Conservation (phyloP, 306 rosid species). For the Canavalia gladiata region DNA sequence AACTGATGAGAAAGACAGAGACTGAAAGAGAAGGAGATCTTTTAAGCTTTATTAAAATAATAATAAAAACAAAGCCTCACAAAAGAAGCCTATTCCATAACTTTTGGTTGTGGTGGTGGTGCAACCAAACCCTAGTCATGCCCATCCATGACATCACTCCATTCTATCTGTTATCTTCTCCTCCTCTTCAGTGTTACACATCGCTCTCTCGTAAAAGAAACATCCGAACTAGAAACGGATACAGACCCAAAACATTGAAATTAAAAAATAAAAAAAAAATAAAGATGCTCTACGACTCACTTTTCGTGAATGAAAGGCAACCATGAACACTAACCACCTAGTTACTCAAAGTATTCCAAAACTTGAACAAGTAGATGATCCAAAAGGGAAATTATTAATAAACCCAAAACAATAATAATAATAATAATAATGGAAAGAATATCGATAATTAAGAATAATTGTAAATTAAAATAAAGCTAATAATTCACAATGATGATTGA, state of each 20-base stretch:
- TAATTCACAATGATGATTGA: slow-evolving; percentile 64
- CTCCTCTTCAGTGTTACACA: slow-evolving; percentile 38
- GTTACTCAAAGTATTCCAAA: slow-evolving; percentile 89
- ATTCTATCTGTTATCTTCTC: neutral
- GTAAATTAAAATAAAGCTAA: slow-evolving; percentile 56
- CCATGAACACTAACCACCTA: slow-evolving; percentile 80
- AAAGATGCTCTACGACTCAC: slow-evolving; percentile 71
- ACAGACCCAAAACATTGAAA: slow-evolving; percentile 27
- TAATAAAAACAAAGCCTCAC: slow-evolving; percentile 29
- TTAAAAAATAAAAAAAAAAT: neutral
- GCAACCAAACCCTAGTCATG: slow-evolving; percentile 69
- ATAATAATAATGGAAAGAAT: slow-evolving; percentile 52
- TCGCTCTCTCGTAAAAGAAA: slow-evolving; percentile 45
- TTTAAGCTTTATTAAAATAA: slow-evolving; percentile 39
- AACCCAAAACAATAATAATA: slow-evolving; percentile 13
- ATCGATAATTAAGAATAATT: slow-evolving; percentile 50
- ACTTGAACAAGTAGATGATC: slow-evolving; percentile 61
- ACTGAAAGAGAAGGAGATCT: slow-evolving; percentile 27
- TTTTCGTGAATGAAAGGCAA: slow-evolving; percentile 96
- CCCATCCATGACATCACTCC: slow-evolving; percentile 38
- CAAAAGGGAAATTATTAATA: slow-evolving; percentile 43
- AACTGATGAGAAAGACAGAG: slow-evolving; percentile 17
- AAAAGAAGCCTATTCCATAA: slow-evolving; percentile 59
- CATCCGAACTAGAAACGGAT: slow-evolving; percentile 1
- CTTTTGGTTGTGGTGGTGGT: slow-evolving; percentile 72